Percentiles rank a stretch among this genome's conserved stretches.
Evolutionary conservation across 345 rosid species (phyloP).

Genomic region (Salix suchowensis): DNA sequence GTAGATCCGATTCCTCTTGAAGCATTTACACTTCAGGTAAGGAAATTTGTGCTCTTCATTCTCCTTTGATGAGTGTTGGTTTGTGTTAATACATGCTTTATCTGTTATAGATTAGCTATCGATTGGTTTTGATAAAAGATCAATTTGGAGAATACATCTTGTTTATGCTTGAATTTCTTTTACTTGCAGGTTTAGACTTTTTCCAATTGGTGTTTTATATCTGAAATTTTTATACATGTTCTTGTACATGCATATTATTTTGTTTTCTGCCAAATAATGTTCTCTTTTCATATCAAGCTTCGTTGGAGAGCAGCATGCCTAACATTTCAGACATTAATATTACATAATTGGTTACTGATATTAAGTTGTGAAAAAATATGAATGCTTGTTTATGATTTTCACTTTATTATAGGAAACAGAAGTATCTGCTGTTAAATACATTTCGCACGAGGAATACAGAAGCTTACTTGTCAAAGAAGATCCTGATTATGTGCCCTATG

Average conservation of each 20-base stretch:
- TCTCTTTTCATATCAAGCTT: neutral
- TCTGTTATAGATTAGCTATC: too few species aligned
- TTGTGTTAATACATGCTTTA: too few species aligned
- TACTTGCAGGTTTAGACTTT: neutral
- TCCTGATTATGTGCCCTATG: conserved; percentile 76
- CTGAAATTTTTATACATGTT: neutral
- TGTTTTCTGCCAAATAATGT: neutral
- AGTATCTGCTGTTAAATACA: conserved; percentile 85
- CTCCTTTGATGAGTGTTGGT: too few species aligned
- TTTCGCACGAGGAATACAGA: conserved; percentile 57
- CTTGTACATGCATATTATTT: neutral
- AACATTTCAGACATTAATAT: neutral
- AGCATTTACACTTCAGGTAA: conserved; percentile 92
- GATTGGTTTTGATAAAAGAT: too few species aligned
- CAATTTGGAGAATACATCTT: too few species aligned
- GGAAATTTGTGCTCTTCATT: conserved; percentile 1
- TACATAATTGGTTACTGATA: neutral
- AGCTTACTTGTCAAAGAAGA: conserved; percentile 58
- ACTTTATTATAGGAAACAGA: conserved; percentile 55
- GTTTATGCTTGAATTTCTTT: neutral
- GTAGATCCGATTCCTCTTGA: conserved; percentile 79
- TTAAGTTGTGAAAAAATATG: conserved; percentile 10
- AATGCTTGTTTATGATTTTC: conserved; percentile 7
- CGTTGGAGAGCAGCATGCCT: neutral
- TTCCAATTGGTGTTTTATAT: neutral